Evolutionary conservation across 768 basidiomycete genomes (phyloP).

Genomic region (Lactarius quietus): DNA sequence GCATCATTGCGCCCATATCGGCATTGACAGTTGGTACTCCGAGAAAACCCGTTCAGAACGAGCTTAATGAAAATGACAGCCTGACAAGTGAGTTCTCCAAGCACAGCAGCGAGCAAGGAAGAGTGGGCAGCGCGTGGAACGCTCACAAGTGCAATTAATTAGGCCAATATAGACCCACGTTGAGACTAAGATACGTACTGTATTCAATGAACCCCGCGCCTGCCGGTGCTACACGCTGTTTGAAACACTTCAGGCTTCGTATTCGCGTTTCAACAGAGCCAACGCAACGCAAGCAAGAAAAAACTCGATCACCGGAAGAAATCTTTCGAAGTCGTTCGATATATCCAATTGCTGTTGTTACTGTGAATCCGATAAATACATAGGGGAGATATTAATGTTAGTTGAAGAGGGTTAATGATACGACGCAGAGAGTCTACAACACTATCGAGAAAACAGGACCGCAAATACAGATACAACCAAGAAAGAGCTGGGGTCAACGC

Average conservation of each 20-base stretch:
- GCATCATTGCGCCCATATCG: neutral
- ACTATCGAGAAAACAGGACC: neutral
- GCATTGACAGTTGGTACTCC: neutral
- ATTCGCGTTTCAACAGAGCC: neutral
- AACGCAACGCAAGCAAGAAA: neutral
- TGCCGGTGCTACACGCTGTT: neutral
- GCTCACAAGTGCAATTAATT: neutral
- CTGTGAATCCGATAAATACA: neutral
- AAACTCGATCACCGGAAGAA: neutral
- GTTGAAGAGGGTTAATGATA: neutral
- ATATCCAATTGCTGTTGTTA: neutral
- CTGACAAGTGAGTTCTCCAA: neutral
- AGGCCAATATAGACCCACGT: neutral
- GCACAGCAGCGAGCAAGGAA: neutral
- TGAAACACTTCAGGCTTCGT: neutral
- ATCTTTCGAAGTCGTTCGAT: neutral
- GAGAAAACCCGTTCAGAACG: neutral
- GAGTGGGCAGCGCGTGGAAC: neutral
- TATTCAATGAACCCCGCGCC: neutral
- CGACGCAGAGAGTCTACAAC: neutral
- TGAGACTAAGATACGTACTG: neutral
- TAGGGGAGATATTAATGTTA: neutral
- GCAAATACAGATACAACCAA: neutral
- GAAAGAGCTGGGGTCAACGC: too few species aligned
- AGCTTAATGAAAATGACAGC: neutral